Evolutionary conservation across 495 filamentous ascomycete genomes (phyloP).

Genomic region (Penicillium pulvis): DNA sequence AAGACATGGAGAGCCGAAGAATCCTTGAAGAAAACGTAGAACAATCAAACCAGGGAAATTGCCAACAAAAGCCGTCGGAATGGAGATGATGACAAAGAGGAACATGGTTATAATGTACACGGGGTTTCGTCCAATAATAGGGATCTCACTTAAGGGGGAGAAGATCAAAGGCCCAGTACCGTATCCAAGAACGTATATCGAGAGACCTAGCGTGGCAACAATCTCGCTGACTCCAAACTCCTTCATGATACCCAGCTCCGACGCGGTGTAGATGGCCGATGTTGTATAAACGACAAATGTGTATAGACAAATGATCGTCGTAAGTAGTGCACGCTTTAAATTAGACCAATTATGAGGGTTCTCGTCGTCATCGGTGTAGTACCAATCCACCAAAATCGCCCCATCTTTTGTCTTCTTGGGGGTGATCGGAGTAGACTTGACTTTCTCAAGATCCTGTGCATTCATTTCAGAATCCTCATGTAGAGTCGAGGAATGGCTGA

Average conservation of each 20-base stretch:
- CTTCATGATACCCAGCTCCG: slow-evolving; percentile 34
- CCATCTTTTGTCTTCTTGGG: slow-evolving; percentile 44
- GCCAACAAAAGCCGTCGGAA: slow-evolving; percentile 49
- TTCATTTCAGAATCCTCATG: slow-evolving; percentile 44
- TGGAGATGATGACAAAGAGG: slow-evolving; percentile 52
- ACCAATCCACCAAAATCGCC: slow-evolving; percentile 57
- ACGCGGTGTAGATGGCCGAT: slow-evolving; percentile 38
- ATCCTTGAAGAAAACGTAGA: slow-evolving; percentile 56
- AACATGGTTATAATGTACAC: slow-evolving; percentile 54
- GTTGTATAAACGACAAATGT: slow-evolving; percentile 42
- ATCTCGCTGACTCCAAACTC: slow-evolving; percentile 43
- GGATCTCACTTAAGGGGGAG: slow-evolving; percentile 53
- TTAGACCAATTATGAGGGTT: slow-evolving; percentile 60
- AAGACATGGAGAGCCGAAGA: slow-evolving; percentile 55
- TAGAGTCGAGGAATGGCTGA: slow-evolving; percentile 19
- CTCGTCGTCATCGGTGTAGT: slow-evolving; percentile 51
- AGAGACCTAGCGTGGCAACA: slow-evolving; percentile 49
- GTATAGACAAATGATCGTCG: slow-evolving; percentile 34
- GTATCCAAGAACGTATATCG: slow-evolving; percentile 57
- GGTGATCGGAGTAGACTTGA: slow-evolving; percentile 48
- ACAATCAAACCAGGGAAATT: slow-evolving; percentile 53
- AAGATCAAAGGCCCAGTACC: slow-evolving; percentile 48
- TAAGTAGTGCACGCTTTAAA: slow-evolving; percentile 23
- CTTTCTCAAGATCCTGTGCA: slow-evolving; percentile 38
- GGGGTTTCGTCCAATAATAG: slow-evolving; percentile 51